Percentiles rank a stretch among this genome's conserved stretches.
These are phyloP conservation scores for Lathyrus oleraceus DNA, from an alignment of 306 rosid species.

Conservation along the genomic window DNA sequence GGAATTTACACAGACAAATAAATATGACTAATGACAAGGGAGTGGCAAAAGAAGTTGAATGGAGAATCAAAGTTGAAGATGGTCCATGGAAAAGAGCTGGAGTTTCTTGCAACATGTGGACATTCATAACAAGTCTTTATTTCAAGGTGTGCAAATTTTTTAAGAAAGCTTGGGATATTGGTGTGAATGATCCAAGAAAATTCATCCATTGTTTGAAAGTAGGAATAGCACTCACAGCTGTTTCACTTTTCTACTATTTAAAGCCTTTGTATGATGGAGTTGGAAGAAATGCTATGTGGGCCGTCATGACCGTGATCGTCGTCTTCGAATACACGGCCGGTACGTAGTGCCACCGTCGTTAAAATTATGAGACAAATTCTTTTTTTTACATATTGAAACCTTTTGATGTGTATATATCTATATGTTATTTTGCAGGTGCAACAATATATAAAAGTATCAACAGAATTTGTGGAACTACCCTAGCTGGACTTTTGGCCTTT, in stretches of 20 bases:
- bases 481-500: constrained; percentile 71
- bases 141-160: constrained; percentile 50
- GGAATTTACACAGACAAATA: background rate
- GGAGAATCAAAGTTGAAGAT: constrained; percentile 61
- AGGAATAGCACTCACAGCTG: constrained; percentile 75
- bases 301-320: constrained; percentile 77
- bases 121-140: constrained; percentile 36
- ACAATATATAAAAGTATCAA: constrained; percentile 62
- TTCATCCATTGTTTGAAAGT: constrained; percentile 73
- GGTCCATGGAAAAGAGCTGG: constrained; percentile 36
- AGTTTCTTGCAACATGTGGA: constrained; percentile 35
- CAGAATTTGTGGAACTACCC: constrained; percentile 67
- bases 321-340: constrained; percentile 70
- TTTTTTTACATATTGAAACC: too few species aligned
- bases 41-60: too few species aligned
- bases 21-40: too few species aligned
- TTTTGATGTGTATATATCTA: background rate
- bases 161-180: constrained; percentile 73
- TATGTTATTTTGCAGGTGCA: constrained; percentile 59
- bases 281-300: constrained; percentile 90
- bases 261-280: constrained; percentile 76
- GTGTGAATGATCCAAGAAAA: constrained; percentile 78
- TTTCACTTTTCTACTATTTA: constrained; percentile 70
- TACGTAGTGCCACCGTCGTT: constrained; percentile 27
- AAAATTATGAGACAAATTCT: background rate